Percentiles rank a stretch among this genome's conserved stretches.
These are phyloP conservation scores for Sideroxylon spinosum DNA, from an alignment of 179 eudicot genomes.

Conservation along the genomic window DNA sequence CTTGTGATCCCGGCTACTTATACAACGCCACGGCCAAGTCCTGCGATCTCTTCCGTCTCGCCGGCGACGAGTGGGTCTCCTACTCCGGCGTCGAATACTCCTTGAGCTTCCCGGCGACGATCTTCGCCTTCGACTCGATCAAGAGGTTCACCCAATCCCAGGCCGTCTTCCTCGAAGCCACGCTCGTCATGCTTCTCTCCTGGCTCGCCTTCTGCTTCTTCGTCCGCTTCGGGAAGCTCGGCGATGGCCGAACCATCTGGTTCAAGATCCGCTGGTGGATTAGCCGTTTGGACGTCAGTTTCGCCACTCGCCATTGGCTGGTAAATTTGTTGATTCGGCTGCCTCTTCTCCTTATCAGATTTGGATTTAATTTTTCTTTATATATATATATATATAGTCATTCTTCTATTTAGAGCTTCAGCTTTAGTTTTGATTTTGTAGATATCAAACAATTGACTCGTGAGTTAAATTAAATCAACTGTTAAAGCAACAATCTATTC, in stretches of 20 bases:
- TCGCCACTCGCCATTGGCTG: slow-evolving; percentile 88
- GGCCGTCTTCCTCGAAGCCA: slow-evolving; percentile 77
- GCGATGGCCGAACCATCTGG: slow-evolving; percentile 62
- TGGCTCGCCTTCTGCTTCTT: slow-evolving; percentile 66
- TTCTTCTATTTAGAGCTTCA: neutral
- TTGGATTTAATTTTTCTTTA: neutral
- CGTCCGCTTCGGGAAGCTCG: slow-evolving; percentile 50
- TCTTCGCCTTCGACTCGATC: slow-evolving; percentile 65
- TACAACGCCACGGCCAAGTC: slow-evolving; percentile 34
- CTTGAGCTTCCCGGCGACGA: slow-evolving; percentile 48
- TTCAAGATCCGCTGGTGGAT: slow-evolving; percentile 91
- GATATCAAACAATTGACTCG: neutral
- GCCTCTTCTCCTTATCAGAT: neutral
- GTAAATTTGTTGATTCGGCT: slow-evolving; percentile 25
- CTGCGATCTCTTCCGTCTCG: slow-evolving; percentile 39
- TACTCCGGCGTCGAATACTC: slow-evolving; percentile 65
- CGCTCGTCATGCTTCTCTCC: slow-evolving; percentile 42
- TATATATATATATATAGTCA: neutral
- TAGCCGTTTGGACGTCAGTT: slow-evolving; percentile 74
- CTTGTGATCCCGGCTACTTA: slow-evolving; percentile 72
- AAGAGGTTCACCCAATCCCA: slow-evolving; percentile 74
- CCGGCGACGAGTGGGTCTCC: slow-evolving; percentile 30
- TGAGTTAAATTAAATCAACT: neutral
- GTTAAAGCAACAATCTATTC: neutral
- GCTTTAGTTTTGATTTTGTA: neutral